Percentiles rank a stretch among this genome's conserved stretches.
These are phyloP conservation scores for Glycine latifolia DNA, from an alignment of 306 rosid species.

Conservation along the genomic window DNA sequence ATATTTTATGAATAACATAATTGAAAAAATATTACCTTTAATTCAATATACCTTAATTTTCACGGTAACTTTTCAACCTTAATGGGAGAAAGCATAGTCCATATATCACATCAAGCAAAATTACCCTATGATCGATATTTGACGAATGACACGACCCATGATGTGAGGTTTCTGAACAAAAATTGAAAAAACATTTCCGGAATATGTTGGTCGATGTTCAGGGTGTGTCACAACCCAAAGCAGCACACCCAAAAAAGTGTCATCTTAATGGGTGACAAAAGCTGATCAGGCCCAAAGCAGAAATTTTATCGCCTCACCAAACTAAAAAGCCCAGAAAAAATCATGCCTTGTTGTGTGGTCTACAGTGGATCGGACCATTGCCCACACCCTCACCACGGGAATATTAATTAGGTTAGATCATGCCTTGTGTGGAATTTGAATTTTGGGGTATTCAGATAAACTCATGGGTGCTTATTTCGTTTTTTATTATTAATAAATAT, in stretches of 20 bases:
- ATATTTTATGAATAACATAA: not conserved
- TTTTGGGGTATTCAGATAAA: no score
- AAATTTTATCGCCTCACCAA: not conserved
- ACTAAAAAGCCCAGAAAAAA: slow-evolving; percentile 32
- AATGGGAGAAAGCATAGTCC: not conserved
- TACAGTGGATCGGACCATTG: no score
- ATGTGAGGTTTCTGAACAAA: slow-evolving; percentile 31
- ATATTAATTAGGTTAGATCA: no score
- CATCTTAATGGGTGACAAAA: slow-evolving; percentile 28
- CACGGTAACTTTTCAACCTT: not conserved
- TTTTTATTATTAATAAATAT: no score
- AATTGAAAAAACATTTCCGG: not conserved
- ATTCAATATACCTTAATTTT: not conserved
- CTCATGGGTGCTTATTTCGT: no score
- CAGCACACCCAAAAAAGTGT: not conserved
- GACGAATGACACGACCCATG: slow-evolving; percentile 19
- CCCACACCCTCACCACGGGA: no score
- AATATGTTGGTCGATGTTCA: slow-evolving; percentile 20
- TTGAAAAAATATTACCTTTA: not conserved
- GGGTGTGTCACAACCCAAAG: slow-evolving; percentile 33
- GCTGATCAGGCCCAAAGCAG: slow-evolving; percentile 32
- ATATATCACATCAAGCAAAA: slow-evolving; percentile 22
- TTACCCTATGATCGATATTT: not conserved
- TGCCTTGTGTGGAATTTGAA: no score
- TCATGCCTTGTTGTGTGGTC: not conserved